Evolutionary conservation across 2,329 filamentous ascomycete genomes (phyloP).

Genomic region (Colletotrichum truncatum): DNA sequence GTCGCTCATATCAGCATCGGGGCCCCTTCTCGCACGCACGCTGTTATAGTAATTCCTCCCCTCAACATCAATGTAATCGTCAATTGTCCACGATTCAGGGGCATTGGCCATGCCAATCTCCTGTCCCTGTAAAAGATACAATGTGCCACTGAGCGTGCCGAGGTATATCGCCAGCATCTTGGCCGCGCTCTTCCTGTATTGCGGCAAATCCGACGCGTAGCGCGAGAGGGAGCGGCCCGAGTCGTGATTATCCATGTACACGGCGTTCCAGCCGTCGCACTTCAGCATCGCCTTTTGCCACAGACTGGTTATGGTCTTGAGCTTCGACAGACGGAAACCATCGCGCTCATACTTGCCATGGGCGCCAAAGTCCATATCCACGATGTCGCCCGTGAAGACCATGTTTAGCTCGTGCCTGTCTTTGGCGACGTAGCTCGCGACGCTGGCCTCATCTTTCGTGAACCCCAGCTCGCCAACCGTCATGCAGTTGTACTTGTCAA

Average conservation of each 20-base stretch:
- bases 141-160: constrained; percentile 50
- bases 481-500: constrained; percentile 61
- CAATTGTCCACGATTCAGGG: constrained; percentile 50
- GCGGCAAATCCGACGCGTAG: constrained; percentile 50
- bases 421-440: constrained; percentile 57
- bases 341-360: constrained; percentile 49
- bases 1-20: constrained; percentile 39
- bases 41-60: constrained; percentile 48
- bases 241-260: constrained; percentile 66
- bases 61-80: constrained; percentile 55
- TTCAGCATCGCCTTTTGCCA: constrained; percentile 48
- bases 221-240: constrained; percentile 60
- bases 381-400: constrained; percentile 38
- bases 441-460: constrained; percentile 53
- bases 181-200: constrained; percentile 47
- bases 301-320: constrained; percentile 44
- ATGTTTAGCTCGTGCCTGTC: constrained; percentile 46
- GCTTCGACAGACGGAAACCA: constrained; percentile 44
- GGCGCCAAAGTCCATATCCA: constrained; percentile 47
- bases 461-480: constrained; percentile 64
- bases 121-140: constrained; percentile 61
- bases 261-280: constrained; percentile 56
- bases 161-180: constrained; percentile 58
- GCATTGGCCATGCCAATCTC: constrained; percentile 61
- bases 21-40: constrained; percentile 31